Evolutionary conservation across 306 rosid species (phyloP).

Genomic region (Vicia villosa): DNA sequence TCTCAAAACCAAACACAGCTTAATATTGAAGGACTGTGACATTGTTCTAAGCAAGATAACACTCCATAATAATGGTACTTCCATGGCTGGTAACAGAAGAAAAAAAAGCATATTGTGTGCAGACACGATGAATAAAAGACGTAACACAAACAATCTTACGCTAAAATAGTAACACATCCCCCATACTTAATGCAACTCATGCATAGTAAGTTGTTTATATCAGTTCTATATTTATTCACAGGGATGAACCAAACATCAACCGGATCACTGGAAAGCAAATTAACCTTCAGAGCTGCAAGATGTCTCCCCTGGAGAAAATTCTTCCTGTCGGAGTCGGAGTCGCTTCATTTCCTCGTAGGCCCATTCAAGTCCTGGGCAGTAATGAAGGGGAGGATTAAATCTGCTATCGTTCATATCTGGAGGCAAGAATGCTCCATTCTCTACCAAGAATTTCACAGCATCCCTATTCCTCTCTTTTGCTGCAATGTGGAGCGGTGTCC

Average conservation of each 20-base stretch:
- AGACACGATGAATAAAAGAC: not conserved
- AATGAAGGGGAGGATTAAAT: conserved; percentile 95
- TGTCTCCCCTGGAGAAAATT: conserved; percentile 53
- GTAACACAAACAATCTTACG: not conserved
- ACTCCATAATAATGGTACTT: not conserved
- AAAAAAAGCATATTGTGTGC: not conserved
- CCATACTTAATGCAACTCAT: conserved; percentile 3
- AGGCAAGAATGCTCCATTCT: conserved; percentile 93
- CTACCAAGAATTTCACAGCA: conserved; percentile 77
- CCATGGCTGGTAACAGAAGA: not conserved
- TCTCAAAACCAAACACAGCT: not conserved
- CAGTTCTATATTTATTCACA: conserved; percentile 24
- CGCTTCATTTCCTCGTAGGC: conserved; percentile 95
- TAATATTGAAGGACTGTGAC: not conserved
- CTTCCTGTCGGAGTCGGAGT: conserved; percentile 54
- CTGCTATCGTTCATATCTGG: conserved; percentile 83
- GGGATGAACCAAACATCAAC: conserved; percentile 13
- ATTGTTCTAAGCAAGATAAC: not conserved
- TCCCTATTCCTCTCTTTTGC: conserved; percentile 92
- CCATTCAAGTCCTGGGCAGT: conserved; percentile 97
- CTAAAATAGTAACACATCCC: conserved; percentile 4
- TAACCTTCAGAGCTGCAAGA: conserved; percentile 78
- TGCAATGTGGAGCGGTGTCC: conserved; percentile 98
- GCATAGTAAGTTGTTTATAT: conserved; percentile 19
- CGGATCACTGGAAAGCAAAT: not conserved